Percentiles rank a stretch among this genome's conserved stretches.
Conservation (phyloP, 495 filamentous ascomycete genomes). For the Rhizodiscina lignyota region DNA sequence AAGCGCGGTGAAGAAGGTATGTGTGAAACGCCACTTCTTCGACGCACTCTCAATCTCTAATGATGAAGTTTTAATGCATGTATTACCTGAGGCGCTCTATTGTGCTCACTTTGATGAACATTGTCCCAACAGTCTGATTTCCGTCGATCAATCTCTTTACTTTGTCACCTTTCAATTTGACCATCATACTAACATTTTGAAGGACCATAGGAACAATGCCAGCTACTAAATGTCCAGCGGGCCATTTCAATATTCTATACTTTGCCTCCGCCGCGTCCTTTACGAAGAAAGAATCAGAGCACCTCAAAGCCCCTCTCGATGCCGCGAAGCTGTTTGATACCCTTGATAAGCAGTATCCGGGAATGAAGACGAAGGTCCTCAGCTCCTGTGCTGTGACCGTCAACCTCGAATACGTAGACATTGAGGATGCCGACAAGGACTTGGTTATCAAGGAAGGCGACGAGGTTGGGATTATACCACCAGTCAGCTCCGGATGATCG, state of each 20-base stretch:
- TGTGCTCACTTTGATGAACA: conserved; percentile 10
- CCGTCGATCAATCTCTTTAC: conserved; percentile 1
- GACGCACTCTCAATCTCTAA: no score
- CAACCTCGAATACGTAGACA: conserved; percentile 77
- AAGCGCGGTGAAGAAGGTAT: no score
- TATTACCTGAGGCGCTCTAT: conserved; percentile 45
- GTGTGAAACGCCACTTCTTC: no score
- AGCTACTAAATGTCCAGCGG: conserved; percentile 28
- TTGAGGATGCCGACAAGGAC: conserved; percentile 23
- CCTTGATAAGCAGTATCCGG: conserved; percentile 66
- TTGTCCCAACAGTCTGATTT: background rate
- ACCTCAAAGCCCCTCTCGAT: conserved; percentile 54
- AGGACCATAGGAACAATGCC: background rate
- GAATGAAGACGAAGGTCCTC: conserved; percentile 60
- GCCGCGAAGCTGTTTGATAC: conserved; percentile 44
- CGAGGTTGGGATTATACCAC: conserved; percentile 90
- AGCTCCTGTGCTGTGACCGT: conserved; percentile 67
- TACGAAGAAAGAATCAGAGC: conserved; percentile 55
- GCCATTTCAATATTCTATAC: conserved; percentile 69
- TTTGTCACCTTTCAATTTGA: background rate
- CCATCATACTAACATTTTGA: background rate
- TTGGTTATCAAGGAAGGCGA: conserved; percentile 52
- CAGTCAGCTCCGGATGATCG: conserved; percentile 77
- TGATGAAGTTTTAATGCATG: conserved; percentile 43
- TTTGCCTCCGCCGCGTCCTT: conserved; percentile 66